Percentiles rank a stretch among this genome's conserved stretches.
Conservation (phyloP, 345 rosid species). For the Populus nigra region DNA sequence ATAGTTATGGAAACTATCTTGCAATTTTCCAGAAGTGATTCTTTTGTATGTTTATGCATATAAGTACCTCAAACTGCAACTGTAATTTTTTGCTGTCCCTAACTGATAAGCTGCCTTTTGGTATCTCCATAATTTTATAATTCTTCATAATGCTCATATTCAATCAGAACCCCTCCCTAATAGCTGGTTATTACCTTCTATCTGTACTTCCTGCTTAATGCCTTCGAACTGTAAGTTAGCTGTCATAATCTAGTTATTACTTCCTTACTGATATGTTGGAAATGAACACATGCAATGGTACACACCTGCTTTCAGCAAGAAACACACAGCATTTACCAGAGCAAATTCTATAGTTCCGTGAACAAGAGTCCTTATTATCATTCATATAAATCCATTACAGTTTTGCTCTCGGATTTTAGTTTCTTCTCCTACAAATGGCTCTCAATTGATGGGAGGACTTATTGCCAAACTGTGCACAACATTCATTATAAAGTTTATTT, state of each 20-base stretch:
- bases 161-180: not conserved
- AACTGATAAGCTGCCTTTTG: not conserved
- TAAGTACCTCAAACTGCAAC: not conserved
- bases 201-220: not conserved
- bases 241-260: not conserved
- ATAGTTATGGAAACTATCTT: not conserved
- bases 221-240: not conserved
- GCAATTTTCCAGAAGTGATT: not conserved
- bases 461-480: not conserved
- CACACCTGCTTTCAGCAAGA: not conserved
- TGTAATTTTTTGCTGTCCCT: not conserved
- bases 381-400: too few species aligned
- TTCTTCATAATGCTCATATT: not conserved
- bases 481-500: not conserved
- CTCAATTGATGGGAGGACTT: not conserved
- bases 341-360: not conserved
- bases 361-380: too few species aligned
- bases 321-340: not conserved
- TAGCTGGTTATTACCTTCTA: not conserved
- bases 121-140: not conserved
- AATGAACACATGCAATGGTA: not conserved
- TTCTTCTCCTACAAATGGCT: not conserved
- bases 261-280: not conserved
- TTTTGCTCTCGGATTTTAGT: too few species aligned
- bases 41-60: not conserved